phyloP scores from a whole-genome alignment of 2,329 filamentous ascomycete genomes.

The Byssothecium circinans region DNA sequence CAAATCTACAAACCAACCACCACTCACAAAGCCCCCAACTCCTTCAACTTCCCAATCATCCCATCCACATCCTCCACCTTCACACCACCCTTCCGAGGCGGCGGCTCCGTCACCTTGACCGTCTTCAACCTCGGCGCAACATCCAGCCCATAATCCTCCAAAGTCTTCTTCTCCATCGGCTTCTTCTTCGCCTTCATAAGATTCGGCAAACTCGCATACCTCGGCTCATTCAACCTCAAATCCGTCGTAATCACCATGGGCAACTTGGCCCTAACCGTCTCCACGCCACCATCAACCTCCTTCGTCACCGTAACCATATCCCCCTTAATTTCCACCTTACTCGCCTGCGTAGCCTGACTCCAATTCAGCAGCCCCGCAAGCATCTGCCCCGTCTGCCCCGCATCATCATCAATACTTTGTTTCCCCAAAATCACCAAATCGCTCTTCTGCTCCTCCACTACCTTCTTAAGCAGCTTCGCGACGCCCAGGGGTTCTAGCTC shows the following conservation, averaged over 20 bases:
- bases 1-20: conserved; percentile 4
- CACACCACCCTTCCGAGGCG: conserved; percentile 83
- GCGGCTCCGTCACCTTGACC: conserved; percentile 86
- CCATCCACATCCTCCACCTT: conserved; percentile 98
- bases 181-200: conserved; percentile 99
- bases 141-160: conserved; percentile 75
- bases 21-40: conserved; percentile 80
- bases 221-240: conserved; percentile 88
- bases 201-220: conserved; percentile 93
- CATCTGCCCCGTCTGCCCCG: conserved; percentile 97
- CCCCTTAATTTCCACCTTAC: conserved; percentile 74
- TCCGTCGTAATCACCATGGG: conserved; percentile 96
- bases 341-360: conserved; percentile 93
- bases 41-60: conserved; percentile 91
- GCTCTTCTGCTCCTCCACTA: conserved; percentile 80
- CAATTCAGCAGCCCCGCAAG: conserved; percentile 88
- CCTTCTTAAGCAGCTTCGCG: conserved; percentile 80
- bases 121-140: conserved; percentile 79
- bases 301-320: conserved; percentile 76
- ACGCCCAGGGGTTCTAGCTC: conserved; percentile 82
- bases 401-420: conserved; percentile 97
- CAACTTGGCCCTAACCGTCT: conserved; percentile 82
- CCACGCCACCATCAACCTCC: conserved; percentile 93
- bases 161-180: conserved; percentile 87
- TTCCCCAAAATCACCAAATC: conserved; percentile 95